phyloP scores from a whole-genome alignment of 2,329 filamentous ascomycete species.

The Hypoxylon sp. region DNA sequence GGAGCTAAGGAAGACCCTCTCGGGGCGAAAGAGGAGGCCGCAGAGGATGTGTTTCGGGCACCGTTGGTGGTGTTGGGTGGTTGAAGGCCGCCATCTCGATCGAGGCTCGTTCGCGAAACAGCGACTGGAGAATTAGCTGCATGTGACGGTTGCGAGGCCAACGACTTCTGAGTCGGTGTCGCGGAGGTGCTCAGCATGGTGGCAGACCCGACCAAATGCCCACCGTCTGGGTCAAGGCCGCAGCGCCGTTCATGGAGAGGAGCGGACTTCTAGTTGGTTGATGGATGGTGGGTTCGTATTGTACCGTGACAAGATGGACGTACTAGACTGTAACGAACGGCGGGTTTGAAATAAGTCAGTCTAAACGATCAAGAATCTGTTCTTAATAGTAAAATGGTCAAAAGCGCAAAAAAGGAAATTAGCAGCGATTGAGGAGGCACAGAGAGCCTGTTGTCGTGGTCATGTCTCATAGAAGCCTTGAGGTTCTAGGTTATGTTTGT shows the following conservation, averaged over 20 bases:
- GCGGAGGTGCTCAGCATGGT: slow-evolving; percentile 69
- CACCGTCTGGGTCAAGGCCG: slow-evolving; percentile 49
- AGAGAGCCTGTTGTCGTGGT: slow-evolving; percentile 18
- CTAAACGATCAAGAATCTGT: slow-evolving; percentile 5
- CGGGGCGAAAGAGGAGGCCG: slow-evolving; percentile 73
- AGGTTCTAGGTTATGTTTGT: slow-evolving; percentile 22
- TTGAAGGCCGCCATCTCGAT: slow-evolving; percentile 69
- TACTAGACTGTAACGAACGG: slow-evolving; percentile 33
- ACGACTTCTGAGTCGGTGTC: slow-evolving; percentile 68
- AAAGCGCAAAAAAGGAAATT: slow-evolving; percentile 29
- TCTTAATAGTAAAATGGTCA: slow-evolving; percentile 13
- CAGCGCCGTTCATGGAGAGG: slow-evolving; percentile 43
- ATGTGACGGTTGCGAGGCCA: slow-evolving; percentile 60
- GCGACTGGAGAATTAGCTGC: slow-evolving; percentile 57
- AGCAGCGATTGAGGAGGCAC: slow-evolving; percentile 28
- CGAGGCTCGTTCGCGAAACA: slow-evolving; percentile 64
- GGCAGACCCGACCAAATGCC: slow-evolving; percentile 53
- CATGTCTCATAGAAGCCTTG: slow-evolving; percentile 35
- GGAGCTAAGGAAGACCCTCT: slow-evolving; percentile 79
- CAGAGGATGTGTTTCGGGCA: slow-evolving; percentile 66
- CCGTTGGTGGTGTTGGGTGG: slow-evolving; percentile 61
- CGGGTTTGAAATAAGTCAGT: slow-evolving; percentile 9
- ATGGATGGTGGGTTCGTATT: slow-evolving; percentile 22
- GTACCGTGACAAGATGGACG: slow-evolving; percentile 22
- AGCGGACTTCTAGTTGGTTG: slow-evolving; percentile 23